Percentiles rank a stretch among this genome's conserved stretches.
Conservation (phyloP, 148 eudicot species). For the Vaccinium macrocarpon region DNA sequence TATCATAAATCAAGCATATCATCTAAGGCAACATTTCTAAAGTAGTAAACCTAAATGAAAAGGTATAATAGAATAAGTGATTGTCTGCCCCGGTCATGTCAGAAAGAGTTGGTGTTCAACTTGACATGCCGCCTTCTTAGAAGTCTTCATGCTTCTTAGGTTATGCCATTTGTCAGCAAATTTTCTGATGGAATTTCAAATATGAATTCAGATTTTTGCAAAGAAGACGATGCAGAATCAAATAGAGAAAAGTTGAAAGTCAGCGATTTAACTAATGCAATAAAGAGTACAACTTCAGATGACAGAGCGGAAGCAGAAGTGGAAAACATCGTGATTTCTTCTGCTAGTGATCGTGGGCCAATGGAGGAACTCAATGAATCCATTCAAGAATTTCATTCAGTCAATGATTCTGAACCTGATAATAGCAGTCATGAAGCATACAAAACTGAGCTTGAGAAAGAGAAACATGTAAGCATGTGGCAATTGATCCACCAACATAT, state of each 20-base stretch:
- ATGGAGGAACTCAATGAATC: constrained; percentile 1
- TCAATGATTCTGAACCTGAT: constrained; percentile 6
- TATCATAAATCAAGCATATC: background rate
- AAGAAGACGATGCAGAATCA: background rate
- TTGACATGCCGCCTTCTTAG: background rate
- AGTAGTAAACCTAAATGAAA: background rate
- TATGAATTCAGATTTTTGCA: constrained; percentile 6
- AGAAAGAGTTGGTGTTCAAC: too few relatives aligned
- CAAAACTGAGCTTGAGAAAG: constrained; percentile 29
- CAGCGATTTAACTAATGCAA: background rate
- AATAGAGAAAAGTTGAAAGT: constrained; percentile 11
- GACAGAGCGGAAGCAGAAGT: background rate
- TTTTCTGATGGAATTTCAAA: background rate
- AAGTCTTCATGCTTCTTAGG: background rate
- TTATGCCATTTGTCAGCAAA: background rate
- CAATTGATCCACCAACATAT: constrained; percentile 71
- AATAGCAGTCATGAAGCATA: background rate
- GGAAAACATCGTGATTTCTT: background rate
- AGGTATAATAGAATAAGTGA: background rate
- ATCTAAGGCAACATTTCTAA: background rate
- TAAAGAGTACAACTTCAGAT: background rate
- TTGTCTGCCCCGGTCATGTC: too few relatives aligned
- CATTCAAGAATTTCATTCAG: background rate
- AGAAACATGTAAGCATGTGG: constrained; percentile 78
- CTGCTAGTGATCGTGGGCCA: background rate